Base-by-base conservation (phyloP, 2,329 filamentous ascomycete species). In the Madurella fahalii region DNA sequence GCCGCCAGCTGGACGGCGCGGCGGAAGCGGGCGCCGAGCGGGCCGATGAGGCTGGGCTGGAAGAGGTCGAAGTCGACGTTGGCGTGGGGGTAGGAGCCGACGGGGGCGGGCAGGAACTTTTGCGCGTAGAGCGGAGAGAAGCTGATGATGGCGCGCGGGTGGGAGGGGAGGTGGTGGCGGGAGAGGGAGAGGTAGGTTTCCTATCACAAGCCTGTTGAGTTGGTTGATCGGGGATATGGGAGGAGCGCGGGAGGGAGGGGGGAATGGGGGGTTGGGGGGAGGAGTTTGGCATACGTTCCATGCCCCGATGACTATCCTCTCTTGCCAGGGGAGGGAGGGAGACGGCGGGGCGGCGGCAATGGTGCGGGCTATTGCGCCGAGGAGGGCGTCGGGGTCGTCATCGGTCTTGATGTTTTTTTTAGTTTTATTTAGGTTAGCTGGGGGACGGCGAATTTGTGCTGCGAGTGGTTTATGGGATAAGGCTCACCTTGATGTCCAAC, bases 41-140 rank as follows among this genome's bases (percentile, higher is more conserved):
- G 84, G 1, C 86, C 84, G 54, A 90, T 79, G 48, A 96, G 78
- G 17, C 83, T 73, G 53, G 79, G 77, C 58, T 88, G 84, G 45
- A 88, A 72, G 69, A 96, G 80, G 74, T 92, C 96, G 77, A 95
- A 92, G 54, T 83, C 83, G 34, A 93, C 75, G 61, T 84, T 83
- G 37, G 93, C 75, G 62, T 84, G 80, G 2, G 87, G 83, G 30
- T 79, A 69, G 16, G 42, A n/a, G 18, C 50, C 42, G 1, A 50
- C 52, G 43, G 34, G 34, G 13, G 4, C 4, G 13, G 34, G 34
- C 34, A 94, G 78, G 68, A 95, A 90, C 63, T 85, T 79, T 9
- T 81, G 77, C 1, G 91, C 88, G 70, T 91, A 89, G 34, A 79
- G 69, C 1, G 80, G 76, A 1, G 83, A 86, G 70, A 80, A 80